A percentile compares a stretch with the other conserved stretches of the same genome.
Conservation (phyloP, 169 alveolate species). For the Cryptosporidium andersoni region DNA sequence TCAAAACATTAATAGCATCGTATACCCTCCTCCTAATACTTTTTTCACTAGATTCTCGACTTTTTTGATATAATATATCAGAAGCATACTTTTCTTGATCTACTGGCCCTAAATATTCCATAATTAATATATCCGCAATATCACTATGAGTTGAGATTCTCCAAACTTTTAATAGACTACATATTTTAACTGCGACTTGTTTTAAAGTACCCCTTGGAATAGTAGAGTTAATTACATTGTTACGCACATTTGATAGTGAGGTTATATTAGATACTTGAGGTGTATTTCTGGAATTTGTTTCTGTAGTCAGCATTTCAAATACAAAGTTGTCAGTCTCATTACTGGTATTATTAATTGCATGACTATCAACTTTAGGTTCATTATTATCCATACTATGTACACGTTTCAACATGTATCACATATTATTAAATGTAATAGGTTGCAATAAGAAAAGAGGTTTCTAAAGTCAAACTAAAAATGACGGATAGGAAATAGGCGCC, state of each 20-base stretch:
- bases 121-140: constrained; percentile 55
- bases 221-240: background rate
- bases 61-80: constrained; percentile 44
- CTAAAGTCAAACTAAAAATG: too few relatives aligned
- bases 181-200: constrained; percentile 66
- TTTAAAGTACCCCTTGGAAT: constrained; percentile 39
- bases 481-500: too few relatives aligned
- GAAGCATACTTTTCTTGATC: constrained; percentile 20
- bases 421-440: too few relatives aligned
- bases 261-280: constrained; percentile 2
- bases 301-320: constrained; percentile 66
- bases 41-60: constrained; percentile 77
- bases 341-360: too few relatives aligned
- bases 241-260: constrained; percentile 8
- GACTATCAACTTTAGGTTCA: too few relatives aligned
- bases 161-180: constrained; percentile 47
- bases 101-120: constrained; percentile 58
- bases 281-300: constrained; percentile 39
- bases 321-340: background rate
- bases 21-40: constrained; percentile 87
- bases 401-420: too few relatives aligned
- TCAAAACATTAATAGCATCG: constrained; percentile 85
- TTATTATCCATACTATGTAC: too few relatives aligned
- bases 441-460: too few relatives aligned
- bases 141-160: constrained; percentile 67